A percentile compares a stretch with the other conserved stretches of the same genome.
Conservation (phyloP, 129 eudicot genomes). For the Escallonia herrerae region DNA sequence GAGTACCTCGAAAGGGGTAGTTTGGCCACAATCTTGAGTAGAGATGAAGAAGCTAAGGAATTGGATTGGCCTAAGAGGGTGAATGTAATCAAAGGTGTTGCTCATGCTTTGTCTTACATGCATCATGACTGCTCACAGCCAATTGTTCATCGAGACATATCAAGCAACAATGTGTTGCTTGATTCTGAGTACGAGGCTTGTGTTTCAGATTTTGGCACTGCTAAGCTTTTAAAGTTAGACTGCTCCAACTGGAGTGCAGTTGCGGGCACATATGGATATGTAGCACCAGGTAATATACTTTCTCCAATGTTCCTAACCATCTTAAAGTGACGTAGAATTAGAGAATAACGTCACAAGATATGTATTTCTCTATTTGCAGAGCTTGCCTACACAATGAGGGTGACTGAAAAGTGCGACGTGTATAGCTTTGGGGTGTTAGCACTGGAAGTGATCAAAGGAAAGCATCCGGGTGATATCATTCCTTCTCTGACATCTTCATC, state of each 20-base stretch:
- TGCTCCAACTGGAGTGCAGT: slow-evolving; percentile 28
- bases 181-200: slow-evolving; percentile 22
- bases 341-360: no score
- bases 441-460: slow-evolving; percentile 22
- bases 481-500: background rate
- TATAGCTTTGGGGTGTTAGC: slow-evolving; percentile 24
- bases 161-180: slow-evolving; percentile 34
- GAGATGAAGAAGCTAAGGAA: slow-evolving; percentile 5
- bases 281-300: slow-evolving; percentile 25
- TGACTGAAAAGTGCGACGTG: slow-evolving; percentile 22
- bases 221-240: slow-evolving; percentile 22
- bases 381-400: slow-evolving; percentile 18
- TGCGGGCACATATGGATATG: slow-evolving; percentile 38
- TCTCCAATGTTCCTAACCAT: no score
- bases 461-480: slow-evolving; percentile 19
- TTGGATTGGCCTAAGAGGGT: slow-evolving; percentile 30
- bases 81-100: slow-evolving; percentile 25
- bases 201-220: slow-evolving; percentile 36
- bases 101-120: slow-evolving; percentile 36
- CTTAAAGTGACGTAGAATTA: no score
- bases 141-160: slow-evolving; percentile 37
- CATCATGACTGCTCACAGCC: slow-evolving; percentile 31
- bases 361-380: background rate
- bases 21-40: slow-evolving; percentile 10
- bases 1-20: slow-evolving; percentile 19